Evolutionary conservation across 495 filamentous ascomycete species (phyloP).

Genomic region (Penicillium steckii): DNA sequence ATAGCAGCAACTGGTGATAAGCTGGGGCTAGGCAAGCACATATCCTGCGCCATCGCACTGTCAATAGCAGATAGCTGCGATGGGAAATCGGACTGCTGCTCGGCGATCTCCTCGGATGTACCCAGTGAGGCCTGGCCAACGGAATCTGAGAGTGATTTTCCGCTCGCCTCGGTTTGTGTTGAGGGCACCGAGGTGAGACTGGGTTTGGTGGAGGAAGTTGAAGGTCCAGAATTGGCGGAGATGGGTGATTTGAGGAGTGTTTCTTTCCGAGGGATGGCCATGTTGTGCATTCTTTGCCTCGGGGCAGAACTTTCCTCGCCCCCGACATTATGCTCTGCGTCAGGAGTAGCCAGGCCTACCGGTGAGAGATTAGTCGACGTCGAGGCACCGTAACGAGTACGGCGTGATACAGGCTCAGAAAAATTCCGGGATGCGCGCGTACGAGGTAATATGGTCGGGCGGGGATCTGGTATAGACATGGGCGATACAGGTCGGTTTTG

Average conservation of each 20-base stretch:
- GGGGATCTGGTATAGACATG: slow-evolving; percentile 58
- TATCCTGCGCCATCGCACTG: slow-evolving; percentile 75
- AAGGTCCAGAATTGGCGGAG: slow-evolving; percentile 32
- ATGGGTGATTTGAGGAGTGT: slow-evolving; percentile 37
- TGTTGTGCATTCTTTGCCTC: slow-evolving; percentile 37
- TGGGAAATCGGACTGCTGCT: slow-evolving; percentile 22
- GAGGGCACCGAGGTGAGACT: background rate
- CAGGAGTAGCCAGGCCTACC: slow-evolving; percentile 44
- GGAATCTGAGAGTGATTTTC: slow-evolving; percentile 13
- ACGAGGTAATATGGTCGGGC: slow-evolving; percentile 35
- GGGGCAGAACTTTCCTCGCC: slow-evolving; percentile 28
- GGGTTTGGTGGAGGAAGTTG: slow-evolving; percentile 3
- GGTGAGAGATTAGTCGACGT: slow-evolving; percentile 27
- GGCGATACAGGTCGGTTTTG: slow-evolving; percentile 57
- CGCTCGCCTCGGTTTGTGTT: background rate
- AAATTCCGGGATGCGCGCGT: slow-evolving; percentile 31
- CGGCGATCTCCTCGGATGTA: slow-evolving; percentile 20
- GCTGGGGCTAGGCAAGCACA: slow-evolving; percentile 91
- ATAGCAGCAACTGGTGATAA: slow-evolving; percentile 88
- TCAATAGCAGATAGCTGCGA: slow-evolving; percentile 40
- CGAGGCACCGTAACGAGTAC: slow-evolving; percentile 31
- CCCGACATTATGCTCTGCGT: slow-evolving; percentile 36
- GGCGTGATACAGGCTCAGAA: slow-evolving; percentile 36
- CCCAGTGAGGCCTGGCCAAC: slow-evolving; percentile 25
- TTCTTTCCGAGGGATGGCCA: slow-evolving; percentile 33